These are phyloP conservation scores for Aspergillus luchuensis DNA, from an alignment of 2,329 filamentous ascomycete species.

Conservation along the genomic window DNA sequence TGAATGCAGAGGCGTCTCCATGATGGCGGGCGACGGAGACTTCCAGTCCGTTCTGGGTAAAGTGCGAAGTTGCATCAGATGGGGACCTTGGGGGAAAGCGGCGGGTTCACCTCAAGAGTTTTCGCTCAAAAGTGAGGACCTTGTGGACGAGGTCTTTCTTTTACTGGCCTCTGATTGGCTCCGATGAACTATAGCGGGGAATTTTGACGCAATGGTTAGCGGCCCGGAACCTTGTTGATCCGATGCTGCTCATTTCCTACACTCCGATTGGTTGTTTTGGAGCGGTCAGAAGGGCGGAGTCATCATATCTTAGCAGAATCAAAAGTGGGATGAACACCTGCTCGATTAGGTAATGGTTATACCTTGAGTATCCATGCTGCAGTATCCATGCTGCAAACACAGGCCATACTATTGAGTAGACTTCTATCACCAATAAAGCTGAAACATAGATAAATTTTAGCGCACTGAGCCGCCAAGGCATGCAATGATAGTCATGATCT, in stretches of 20 bases:
- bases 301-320: background rate
- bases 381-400: no score
- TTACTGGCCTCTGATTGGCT: constrained; percentile 5
- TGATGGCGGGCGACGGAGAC: constrained; percentile 14
- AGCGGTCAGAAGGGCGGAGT: background rate
- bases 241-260: background rate
- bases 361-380: no score
- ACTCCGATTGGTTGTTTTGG: background rate
- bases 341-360: no score
- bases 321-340: no score
- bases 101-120: constrained; percentile 26
- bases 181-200: background rate
- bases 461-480: no score
- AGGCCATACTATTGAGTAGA: no score
- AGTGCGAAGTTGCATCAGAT: constrained; percentile 21
- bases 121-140: constrained; percentile 30
- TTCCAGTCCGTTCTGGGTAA: constrained; percentile 9
- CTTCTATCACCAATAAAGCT: no score
- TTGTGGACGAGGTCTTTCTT: constrained; percentile 30
- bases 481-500: no score
- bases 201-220: background rate
- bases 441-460: no score
- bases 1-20: constrained; percentile 11
- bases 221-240: background rate
- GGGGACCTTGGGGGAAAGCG: constrained; percentile 36